A percentile compares a stretch with the other conserved stretches of the same genome.
These are phyloP conservation scores for Rubroboletus pulcherrimus DNA, from an alignment of 768 basidiomycete species.

Conservation along the genomic window DNA sequence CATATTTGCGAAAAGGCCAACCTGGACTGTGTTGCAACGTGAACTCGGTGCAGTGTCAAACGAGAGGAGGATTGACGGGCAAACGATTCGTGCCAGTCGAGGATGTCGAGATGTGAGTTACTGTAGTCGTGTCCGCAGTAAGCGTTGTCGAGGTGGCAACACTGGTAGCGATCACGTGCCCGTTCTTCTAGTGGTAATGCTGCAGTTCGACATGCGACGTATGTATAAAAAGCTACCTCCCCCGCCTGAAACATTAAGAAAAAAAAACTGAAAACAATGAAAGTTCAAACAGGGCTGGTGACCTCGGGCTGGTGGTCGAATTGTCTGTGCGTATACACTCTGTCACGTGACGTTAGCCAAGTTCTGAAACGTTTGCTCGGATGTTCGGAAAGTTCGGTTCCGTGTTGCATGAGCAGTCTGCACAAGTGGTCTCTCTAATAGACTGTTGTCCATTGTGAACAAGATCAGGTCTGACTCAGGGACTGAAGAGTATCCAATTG, in stretches of 20 bases:
- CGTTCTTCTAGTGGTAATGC: neutral
- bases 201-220: no score
- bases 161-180: constrained; percentile 1
- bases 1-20: constrained; percentile 33
- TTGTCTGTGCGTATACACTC: no score
- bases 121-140: neutral
- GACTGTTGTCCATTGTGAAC: neutral
- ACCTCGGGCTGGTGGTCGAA: no score
- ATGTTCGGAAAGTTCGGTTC: no score
- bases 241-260: neutral
- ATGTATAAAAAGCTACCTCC: neutral
- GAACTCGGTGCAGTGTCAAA: no score
- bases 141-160: neutral
- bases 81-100: neutral
- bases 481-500: no score
- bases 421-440: no score
- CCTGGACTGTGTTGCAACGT: neutral
- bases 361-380: no score
- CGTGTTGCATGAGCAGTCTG: no score
- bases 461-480: neutral
- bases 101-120: neutral
- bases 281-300: no score
- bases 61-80: neutral
- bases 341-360: no score
- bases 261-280: no score